These are phyloP conservation scores for Solanum chilense DNA, from an alignment of 257 asterid species.

Conservation along the genomic window DNA sequence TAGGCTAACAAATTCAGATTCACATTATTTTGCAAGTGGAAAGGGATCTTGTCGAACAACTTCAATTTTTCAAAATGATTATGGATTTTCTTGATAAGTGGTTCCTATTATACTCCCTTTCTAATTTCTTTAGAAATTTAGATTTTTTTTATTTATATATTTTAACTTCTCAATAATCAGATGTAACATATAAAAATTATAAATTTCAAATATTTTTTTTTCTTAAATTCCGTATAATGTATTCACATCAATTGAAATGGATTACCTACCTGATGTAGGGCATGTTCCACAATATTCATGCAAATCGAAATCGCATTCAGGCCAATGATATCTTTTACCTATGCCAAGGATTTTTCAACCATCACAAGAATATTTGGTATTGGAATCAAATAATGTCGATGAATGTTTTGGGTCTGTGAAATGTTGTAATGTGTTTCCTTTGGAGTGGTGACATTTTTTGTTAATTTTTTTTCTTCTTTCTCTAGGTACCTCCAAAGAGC, in stretches of 20 bases:
- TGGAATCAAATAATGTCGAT: background rate
- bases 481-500: background rate
- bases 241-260: background rate
- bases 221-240: background rate
- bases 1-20: background rate
- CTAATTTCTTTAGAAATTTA: background rate
- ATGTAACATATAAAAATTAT: no score
- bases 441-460: conserved; percentile 16
- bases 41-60: background rate
- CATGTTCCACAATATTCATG: conserved; percentile 38
- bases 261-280: conserved; percentile 16
- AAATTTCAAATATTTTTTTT: background rate
- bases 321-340: conserved; percentile 30
- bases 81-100: background rate
- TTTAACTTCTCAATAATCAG: background rate
- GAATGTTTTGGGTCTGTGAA: conserved; percentile 31
- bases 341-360: conserved; percentile 33
- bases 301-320: conserved; percentile 29
- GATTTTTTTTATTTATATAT: no score
- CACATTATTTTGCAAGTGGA: background rate
- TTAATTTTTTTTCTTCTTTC: background rate
- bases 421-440: conserved; percentile 9
- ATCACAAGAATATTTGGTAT: conserved; percentile 15
- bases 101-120: background rate
- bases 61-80: background rate